These are phyloP conservation scores for Saccharomyces paradoxus DNA, from an alignment of 805 yeast genomes.

Conservation along the genomic window DNA sequence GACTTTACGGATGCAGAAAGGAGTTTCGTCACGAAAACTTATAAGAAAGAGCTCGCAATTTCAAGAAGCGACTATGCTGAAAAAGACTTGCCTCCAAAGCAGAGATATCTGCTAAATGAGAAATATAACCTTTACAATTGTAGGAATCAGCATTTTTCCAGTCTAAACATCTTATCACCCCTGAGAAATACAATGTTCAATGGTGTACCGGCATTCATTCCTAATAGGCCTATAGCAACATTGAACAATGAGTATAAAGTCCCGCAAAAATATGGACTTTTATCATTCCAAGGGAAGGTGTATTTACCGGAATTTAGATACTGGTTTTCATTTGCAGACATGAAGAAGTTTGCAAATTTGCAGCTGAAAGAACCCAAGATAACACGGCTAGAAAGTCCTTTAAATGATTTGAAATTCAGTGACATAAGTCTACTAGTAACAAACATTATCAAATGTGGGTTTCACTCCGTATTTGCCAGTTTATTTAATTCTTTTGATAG, in stretches of 20 bases:
- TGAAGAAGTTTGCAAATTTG: constrained; percentile 14
- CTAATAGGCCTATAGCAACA: constrained; percentile 37
- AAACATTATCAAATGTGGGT: constrained; percentile 15
- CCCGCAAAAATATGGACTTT: constrained; percentile 29
- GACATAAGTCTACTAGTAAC: constrained; percentile 15
- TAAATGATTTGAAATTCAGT: constrained; percentile 9
- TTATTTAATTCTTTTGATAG: constrained; percentile 15
- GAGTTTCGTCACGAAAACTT: constrained; percentile 7
- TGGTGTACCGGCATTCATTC: constrained; percentile 53
- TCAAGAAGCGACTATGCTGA: constrained; percentile 9
- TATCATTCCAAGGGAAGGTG: constrained; percentile 34
- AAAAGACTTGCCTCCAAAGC: constrained; percentile 16
- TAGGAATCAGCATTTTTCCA: constrained; percentile 51
- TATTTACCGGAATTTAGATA: constrained; percentile 46
- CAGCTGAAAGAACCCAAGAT: constrained; percentile 6
- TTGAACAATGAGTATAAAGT: constrained; percentile 43
- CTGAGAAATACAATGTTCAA: constrained; percentile 45
- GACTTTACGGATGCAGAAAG: constrained; percentile 6
- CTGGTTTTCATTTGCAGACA: constrained; percentile 38
- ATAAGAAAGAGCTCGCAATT: constrained; percentile 8
- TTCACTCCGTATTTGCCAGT: constrained; percentile 10
- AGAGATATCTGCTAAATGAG: constrained; percentile 32
- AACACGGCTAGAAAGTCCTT: constrained; percentile 8
- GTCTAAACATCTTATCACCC: constrained; percentile 44
- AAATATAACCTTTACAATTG: constrained; percentile 40